A percentile compares a stretch with the other conserved stretches of the same genome.
Evolutionary conservation across 164 flowering plant species (phyloP).

Genomic region (Stephania japonica): DNA sequence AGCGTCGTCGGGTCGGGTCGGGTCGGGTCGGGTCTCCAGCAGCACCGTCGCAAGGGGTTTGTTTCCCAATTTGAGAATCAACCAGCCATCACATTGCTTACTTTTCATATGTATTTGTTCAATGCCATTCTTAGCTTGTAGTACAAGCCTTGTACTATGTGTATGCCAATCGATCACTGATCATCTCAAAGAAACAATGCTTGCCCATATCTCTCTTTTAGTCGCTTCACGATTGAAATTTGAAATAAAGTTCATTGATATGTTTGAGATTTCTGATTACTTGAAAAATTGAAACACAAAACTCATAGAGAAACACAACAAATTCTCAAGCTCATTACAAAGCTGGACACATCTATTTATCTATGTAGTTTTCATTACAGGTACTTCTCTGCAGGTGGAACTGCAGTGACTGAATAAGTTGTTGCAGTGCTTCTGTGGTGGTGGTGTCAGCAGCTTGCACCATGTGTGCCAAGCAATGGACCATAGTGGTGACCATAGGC

Average conservation of each 20-base stretch:
- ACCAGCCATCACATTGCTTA: background rate
- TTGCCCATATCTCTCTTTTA: background rate
- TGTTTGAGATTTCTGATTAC: background rate
- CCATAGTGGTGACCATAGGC: constrained; percentile 13
- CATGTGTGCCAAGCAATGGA: background rate
- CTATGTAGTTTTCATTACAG: background rate
- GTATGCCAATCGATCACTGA: background rate
- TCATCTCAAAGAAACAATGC: background rate
- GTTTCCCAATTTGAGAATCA: background rate
- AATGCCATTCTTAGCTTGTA: background rate
- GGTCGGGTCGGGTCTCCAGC: too few species aligned
- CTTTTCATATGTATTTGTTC: background rate
- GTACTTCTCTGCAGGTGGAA: constrained; percentile 16
- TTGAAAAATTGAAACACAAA: background rate
- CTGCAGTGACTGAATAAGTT: constrained; percentile 24
- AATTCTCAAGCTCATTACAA: background rate
- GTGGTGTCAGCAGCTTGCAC: background rate
- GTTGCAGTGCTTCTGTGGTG: constrained; percentile 15
- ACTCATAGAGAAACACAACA: background rate
- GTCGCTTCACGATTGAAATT: background rate
- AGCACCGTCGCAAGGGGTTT: background rate
- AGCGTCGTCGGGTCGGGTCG: too few species aligned
- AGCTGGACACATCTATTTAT: background rate
- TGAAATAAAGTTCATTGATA: background rate
- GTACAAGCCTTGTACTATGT: too few species aligned